Percentiles rank a stretch among this genome's conserved stretches.
Conservation (phyloP, 2,329 filamentous ascomycete species). For the Calcarisporium arbuscula region DNA sequence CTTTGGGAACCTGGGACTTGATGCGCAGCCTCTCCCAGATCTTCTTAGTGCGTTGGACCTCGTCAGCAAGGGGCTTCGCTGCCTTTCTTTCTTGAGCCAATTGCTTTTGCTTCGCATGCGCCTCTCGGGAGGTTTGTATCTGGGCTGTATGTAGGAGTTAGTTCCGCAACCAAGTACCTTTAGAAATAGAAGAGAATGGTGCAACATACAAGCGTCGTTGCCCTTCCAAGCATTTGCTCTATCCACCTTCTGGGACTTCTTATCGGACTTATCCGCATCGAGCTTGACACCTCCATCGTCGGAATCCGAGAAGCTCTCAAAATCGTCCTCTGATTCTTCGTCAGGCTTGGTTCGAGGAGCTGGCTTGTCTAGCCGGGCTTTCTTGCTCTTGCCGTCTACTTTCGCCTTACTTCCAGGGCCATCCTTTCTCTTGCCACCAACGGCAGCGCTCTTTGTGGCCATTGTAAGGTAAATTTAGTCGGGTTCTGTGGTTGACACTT, state of each 20-base stretch:
- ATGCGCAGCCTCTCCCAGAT: conserved; percentile 90
- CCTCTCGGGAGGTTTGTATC: conserved; percentile 66
- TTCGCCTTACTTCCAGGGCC: conserved; percentile 36
- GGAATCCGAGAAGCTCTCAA: conserved; percentile 40
- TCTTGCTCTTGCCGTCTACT: conserved; percentile 41
- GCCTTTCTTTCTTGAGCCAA: conserved; percentile 83
- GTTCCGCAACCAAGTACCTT: too few species aligned
- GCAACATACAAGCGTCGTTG: conserved; percentile 35
- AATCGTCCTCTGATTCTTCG: conserved; percentile 34
- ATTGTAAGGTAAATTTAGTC: conserved; percentile 25
- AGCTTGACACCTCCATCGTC: conserved; percentile 49
- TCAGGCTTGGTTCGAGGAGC: conserved; percentile 29
- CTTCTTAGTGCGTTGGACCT: conserved; percentile 85
- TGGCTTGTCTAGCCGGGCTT: conserved; percentile 37
- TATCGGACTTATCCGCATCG: conserved; percentile 32
- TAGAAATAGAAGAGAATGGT: background rate
- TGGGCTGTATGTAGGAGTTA: conserved; percentile 5
- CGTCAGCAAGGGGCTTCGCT: conserved; percentile 86
- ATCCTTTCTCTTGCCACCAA: conserved; percentile 53
- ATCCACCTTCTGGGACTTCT: conserved; percentile 23
- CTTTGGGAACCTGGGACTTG: conserved; percentile 87
- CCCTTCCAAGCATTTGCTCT: conserved; percentile 27
- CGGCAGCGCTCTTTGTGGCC: conserved; percentile 40
- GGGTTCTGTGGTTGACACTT: conserved; percentile 4
- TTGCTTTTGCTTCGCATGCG: conserved; percentile 88